Conservation (phyloP, 2,329 filamentous ascomycete species). For the Epichloe glyceriae region DNA sequence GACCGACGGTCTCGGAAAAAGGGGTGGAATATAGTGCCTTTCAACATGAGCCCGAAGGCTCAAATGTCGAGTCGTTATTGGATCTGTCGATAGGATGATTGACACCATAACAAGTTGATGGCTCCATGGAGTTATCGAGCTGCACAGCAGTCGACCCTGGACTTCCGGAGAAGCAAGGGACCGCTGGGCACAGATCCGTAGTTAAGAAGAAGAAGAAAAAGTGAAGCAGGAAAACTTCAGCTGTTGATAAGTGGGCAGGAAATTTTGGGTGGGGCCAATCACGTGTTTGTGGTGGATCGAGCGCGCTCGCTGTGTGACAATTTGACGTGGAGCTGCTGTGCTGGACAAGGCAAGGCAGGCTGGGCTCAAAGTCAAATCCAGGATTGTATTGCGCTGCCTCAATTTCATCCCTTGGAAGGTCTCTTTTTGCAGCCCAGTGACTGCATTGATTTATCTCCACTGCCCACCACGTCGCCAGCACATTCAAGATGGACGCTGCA, state of each 20-base stretch:
- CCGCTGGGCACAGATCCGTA: slow-evolving; percentile 76
- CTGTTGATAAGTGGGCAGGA: slow-evolving; percentile 8
- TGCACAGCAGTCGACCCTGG: slow-evolving; percentile 68
- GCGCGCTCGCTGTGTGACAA: neutral
- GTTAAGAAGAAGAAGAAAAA: slow-evolving; percentile 26
- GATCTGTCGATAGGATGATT: slow-evolving; percentile 93
- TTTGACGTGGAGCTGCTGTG: neutral
- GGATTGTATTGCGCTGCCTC: neutral
- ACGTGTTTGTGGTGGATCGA: slow-evolving; percentile 1
- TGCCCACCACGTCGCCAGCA: neutral
- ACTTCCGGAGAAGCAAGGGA: slow-evolving; percentile 45
- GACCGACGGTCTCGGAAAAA: slow-evolving; percentile 81
- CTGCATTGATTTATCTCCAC: neutral
- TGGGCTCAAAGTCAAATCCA: neutral
- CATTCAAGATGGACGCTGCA: slow-evolving; percentile 43
- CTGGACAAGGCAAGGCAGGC: neutral
- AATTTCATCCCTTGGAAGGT: neutral
- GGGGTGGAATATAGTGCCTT: slow-evolving; percentile 78
- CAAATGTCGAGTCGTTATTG: slow-evolving; percentile 57
- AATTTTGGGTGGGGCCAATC: slow-evolving; percentile 4
- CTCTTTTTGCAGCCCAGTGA: neutral
- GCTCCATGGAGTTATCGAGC: slow-evolving; percentile 76
- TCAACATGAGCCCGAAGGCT: slow-evolving; percentile 29
- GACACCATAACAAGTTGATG: slow-evolving; percentile 63
- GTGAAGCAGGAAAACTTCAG: slow-evolving; percentile 13